A percentile compares a stretch with the other conserved stretches of the same genome.
These are phyloP conservation scores for Suillus subluteus DNA, from an alignment of 768 basidiomycete species.

Conservation along the genomic window DNA sequence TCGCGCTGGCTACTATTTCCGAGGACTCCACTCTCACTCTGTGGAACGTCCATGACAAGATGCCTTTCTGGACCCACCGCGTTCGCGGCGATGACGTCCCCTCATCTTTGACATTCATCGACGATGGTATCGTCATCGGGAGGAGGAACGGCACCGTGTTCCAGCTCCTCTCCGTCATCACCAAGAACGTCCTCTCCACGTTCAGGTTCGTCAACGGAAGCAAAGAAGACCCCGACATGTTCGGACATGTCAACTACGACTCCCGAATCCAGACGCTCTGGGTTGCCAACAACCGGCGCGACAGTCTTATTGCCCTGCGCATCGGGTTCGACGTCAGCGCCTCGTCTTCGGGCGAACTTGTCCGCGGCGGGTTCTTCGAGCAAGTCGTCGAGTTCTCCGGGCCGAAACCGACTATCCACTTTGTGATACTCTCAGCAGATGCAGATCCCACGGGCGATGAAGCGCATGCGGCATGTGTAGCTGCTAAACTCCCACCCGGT, in stretches of 20 bases:
- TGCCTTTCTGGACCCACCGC: conserved; percentile 75
- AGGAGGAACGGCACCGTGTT: conserved; percentile 84
- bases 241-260: conserved; percentile 86
- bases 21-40: conserved; percentile 80
- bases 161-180: conserved; percentile 79
- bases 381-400: conserved; percentile 84
- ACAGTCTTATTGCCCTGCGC: conserved; percentile 82
- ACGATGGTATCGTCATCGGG: conserved; percentile 83
- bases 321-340: conserved; percentile 66
- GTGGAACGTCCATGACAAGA: conserved; percentile 80
- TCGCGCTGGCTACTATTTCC: conserved; percentile 79
- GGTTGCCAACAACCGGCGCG: conserved; percentile 84
- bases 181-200: conserved; percentile 74
- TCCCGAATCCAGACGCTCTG: conserved; percentile 83
- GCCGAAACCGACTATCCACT: conserved; percentile 85
- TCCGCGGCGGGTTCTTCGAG: conserved; percentile 69
- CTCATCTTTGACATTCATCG: conserved; percentile 84
- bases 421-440: conserved; percentile 85
- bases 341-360: conserved; percentile 59
- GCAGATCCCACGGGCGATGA: conserved; percentile 83
- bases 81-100: conserved; percentile 81
- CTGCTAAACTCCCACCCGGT: conserved; percentile 75
- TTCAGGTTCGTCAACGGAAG: conserved; percentile 74
- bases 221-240: conserved; percentile 83
- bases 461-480: conserved; percentile 81